These are phyloP conservation scores for Crithidia bombi DNA, from an alignment of 208 protist genomes.

Conservation along the genomic window DNA sequence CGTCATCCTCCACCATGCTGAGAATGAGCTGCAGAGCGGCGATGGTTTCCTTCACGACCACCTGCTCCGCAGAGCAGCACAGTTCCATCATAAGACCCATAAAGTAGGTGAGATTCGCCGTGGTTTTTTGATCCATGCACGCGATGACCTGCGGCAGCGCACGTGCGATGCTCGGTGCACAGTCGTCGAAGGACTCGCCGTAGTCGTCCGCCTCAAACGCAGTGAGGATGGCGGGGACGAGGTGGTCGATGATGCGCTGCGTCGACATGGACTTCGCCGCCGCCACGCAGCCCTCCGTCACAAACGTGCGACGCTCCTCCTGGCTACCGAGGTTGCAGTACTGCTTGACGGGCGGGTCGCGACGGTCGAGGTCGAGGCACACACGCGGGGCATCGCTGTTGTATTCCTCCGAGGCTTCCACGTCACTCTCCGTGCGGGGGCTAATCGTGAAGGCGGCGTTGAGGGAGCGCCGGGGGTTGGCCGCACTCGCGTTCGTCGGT, in stretches of 20 bases:
- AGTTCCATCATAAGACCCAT: slow-evolving; percentile 80
- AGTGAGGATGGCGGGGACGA: slow-evolving; percentile 67
- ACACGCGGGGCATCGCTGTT: slow-evolving; percentile 40
- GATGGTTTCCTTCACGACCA: slow-evolving; percentile 47
- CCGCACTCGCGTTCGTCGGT: slow-evolving; percentile 13
- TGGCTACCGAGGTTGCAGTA: slow-evolving; percentile 43
- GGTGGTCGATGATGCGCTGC: slow-evolving; percentile 54
- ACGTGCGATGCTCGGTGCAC: slow-evolving; percentile 47
- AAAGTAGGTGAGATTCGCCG: slow-evolving; percentile 59
- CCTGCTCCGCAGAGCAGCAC: slow-evolving; percentile 59
- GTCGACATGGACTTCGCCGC: slow-evolving; percentile 59
- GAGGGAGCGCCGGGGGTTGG: slow-evolving; percentile 49
- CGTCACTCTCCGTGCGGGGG: slow-evolving; percentile 58
- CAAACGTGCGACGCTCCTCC: slow-evolving; percentile 62
- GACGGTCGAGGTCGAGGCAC: slow-evolving; percentile 46
- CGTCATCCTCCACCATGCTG: slow-evolving; percentile 40
- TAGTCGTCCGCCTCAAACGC: slow-evolving; percentile 65
- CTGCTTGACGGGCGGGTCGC: slow-evolving; percentile 35
- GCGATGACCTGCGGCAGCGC: slow-evolving; percentile 62
- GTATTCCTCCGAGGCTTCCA: slow-evolving; percentile 30
- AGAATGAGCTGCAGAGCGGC: slow-evolving; percentile 47
- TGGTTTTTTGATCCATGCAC: slow-evolving; percentile 35
- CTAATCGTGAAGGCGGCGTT: slow-evolving; percentile 75
- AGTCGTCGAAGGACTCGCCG: slow-evolving; percentile 65
- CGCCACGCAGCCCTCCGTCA: slow-evolving; percentile 44